Evolutionary conservation across 306 rosid genomes (phyloP), one percentile per base, ranked within the genome.

Genomic region (Lagenaria siceraria): DNA sequence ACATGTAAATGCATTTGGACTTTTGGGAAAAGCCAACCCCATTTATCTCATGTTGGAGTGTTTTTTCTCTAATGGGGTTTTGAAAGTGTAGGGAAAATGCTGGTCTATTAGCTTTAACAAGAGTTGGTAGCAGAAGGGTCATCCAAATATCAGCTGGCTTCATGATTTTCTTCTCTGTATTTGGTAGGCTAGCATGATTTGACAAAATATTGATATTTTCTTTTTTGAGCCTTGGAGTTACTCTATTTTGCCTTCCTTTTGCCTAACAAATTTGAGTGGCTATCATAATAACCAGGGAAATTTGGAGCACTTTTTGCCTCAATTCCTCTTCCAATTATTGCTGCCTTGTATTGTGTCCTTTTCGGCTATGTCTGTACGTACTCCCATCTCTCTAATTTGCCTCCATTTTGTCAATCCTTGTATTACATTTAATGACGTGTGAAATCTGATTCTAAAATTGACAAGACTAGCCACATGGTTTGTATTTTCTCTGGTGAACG

Each of bases 111-210:
- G 98, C 97, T 76, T 78, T 87, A 86, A 92, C 96, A 51, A 89
- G 86, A 79, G 96, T 84, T 35, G 96, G 97, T 81, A 92, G 95
- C 85, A 84, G 97, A 86, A 89, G 96, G 89, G 95, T 94, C 31
- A 88, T 87, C 83, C 97, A 92, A 79, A 87, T 92, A 72, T 89
- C 95, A 82, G 88, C 97, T 55, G 91, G 90, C 59, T 89, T 92
- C 74, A 94, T 90, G 98, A 87, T 94, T 76, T 87, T 90, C 79
- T 94, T 94, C 89, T 89, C 97, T 29, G 21, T 94, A 58, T 86
- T 90, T 69, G 96, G 98, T 92, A 88, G 40, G 78, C 71, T 48
- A 46, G 15, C 25, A 52, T 31, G 33, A 8, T 35, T 35, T 54
- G 36, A 13, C 33, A 35, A 33, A 11, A 54, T 27, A 52, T 73